A percentile compares a stretch with the other conserved stretches of the same genome.
Conservation (phyloP, 768 basidiomycete species). For the Tylopilus balloui region DNA sequence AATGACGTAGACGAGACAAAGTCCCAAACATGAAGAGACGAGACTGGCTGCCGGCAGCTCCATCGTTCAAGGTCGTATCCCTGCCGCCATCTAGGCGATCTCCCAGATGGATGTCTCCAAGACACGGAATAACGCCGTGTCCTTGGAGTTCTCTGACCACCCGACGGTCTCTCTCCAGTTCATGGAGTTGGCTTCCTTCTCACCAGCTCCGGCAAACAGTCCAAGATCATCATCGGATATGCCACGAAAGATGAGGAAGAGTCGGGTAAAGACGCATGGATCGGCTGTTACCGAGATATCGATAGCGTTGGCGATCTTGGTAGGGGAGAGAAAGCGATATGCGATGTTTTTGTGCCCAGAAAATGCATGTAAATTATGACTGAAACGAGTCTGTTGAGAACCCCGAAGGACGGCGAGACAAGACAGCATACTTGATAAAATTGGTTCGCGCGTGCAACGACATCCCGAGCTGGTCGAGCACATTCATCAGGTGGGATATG, state of each 20-base stretch:
- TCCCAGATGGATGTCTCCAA: slow-evolving; percentile 78
- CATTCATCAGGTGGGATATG: slow-evolving; percentile 72
- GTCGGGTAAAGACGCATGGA: slow-evolving; percentile 74
- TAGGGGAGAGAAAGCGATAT: slow-evolving; percentile 80
- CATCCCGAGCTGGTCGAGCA: slow-evolving; percentile 82
- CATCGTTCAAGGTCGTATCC: slow-evolving; percentile 1
- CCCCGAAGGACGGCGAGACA: background rate
- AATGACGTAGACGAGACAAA: slow-evolving; percentile 7
- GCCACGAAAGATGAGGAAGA: slow-evolving; percentile 85
- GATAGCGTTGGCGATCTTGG: slow-evolving; percentile 78
- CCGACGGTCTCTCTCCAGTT: slow-evolving; percentile 81
- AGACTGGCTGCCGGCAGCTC: slow-evolving; percentile 20
- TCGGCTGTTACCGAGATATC: slow-evolving; percentile 82
- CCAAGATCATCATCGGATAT: slow-evolving; percentile 75
- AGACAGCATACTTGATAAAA: slow-evolving; percentile 66
- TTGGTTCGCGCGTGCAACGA: slow-evolving; percentile 76
- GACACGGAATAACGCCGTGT: slow-evolving; percentile 67
- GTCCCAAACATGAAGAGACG: slow-evolving; percentile 9
- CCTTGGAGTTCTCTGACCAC: slow-evolving; percentile 80
- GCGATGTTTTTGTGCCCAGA: slow-evolving; percentile 80
- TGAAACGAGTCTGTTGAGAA: slow-evolving; percentile 26
- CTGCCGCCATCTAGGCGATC: slow-evolving; percentile 39
- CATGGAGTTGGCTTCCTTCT: slow-evolving; percentile 77
- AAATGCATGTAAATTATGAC: slow-evolving; percentile 74
- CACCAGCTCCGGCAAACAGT: slow-evolving; percentile 70